These are phyloP conservation scores for Trichoderma citrinoviride DNA, from an alignment of 2,329 filamentous ascomycete species.

Conservation along the genomic window DNA sequence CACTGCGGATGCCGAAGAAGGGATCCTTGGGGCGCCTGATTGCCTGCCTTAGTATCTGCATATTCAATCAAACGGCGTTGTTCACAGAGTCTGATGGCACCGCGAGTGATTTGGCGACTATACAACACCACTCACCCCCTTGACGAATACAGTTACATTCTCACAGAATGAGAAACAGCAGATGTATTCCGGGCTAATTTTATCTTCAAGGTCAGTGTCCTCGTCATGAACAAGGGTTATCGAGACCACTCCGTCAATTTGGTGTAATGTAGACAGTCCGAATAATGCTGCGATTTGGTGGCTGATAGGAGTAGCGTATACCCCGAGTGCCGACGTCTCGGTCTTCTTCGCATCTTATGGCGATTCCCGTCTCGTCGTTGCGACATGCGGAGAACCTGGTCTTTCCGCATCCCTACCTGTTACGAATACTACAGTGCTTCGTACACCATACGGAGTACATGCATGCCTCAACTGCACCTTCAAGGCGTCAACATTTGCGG, in stretches of 20 bases:
- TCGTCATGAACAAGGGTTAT: not conserved
- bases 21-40: too few species aligned
- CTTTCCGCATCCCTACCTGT: not conserved
- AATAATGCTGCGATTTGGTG: not conserved
- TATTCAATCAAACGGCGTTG: not conserved
- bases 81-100: not conserved
- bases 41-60: not conserved
- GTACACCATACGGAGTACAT: too few species aligned
- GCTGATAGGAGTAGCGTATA: not conserved
- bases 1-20: not conserved
- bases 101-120: too few species aligned
- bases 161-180: not conserved
- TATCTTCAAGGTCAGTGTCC: not conserved
- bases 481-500: too few species aligned
- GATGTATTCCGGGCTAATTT: not conserved
- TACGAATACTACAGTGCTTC: too few species aligned
- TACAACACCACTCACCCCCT: not conserved
- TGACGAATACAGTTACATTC: too few species aligned
- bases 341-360: not conserved
- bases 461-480: too few species aligned
- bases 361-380: not conserved
- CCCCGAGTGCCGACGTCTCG: not conserved
- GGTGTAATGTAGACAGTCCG: not conserved
- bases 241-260: not conserved
- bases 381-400: conserved; percentile 14